phyloP scores from a whole-genome alignment of 2,329 filamentous ascomycete species.

The Aspergillus hiratsukae region DNA sequence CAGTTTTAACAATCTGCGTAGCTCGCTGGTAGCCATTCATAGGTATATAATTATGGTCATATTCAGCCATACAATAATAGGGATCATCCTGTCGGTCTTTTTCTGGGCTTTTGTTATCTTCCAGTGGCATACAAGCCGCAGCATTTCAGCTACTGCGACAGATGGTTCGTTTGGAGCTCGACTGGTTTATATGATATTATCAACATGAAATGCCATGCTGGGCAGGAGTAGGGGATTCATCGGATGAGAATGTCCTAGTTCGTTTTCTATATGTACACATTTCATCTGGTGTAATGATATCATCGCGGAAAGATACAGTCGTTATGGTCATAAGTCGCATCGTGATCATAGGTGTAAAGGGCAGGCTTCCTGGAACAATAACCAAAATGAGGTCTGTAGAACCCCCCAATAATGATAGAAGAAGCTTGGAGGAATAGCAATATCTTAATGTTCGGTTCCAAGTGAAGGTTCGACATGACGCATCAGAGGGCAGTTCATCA shows the following conservation, averaged over 20 bases:
- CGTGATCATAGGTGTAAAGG: not conserved
- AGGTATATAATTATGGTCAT: not conserved
- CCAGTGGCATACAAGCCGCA: not conserved
- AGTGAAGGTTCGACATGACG: not conserved
- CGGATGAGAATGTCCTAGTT: not conserved
- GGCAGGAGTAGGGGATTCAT: not conserved
- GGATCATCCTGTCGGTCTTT: not conserved
- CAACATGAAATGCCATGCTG: not conserved
- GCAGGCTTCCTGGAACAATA: not conserved
- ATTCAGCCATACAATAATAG: not conserved
- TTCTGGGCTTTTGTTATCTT: not conserved
- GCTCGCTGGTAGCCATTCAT: not conserved
- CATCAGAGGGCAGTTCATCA: constrained; percentile 5
- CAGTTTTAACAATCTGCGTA: not conserved
- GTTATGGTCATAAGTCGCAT: not conserved
- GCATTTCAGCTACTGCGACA: not conserved
- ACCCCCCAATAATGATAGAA: not conserved
- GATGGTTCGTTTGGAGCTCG: not conserved
- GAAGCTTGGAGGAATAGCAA: not conserved
- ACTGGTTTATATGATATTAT: not conserved
- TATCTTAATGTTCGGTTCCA: not conserved
- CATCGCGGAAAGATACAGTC: not conserved
- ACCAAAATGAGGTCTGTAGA: not conserved
- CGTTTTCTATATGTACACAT: not conserved
- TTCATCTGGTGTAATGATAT: not conserved